Evolutionary conservation across 2,329 filamentous ascomycete genomes (phyloP).

Genomic region (Botrytis sinoallii): DNA sequence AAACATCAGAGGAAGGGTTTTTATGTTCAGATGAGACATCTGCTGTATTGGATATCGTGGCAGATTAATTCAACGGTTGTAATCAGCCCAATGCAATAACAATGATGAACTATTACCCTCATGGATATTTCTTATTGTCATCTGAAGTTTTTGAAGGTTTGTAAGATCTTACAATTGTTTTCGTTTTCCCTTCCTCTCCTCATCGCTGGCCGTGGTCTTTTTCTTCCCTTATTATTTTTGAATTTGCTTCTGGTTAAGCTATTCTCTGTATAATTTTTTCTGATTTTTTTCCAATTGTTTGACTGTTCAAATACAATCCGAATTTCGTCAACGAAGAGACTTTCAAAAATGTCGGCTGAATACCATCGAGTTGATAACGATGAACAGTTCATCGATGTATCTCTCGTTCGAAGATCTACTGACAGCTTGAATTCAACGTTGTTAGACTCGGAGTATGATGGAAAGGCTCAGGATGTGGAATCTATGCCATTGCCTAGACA

Average conservation of each 20-base stretch:
- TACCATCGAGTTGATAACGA: constrained; percentile 31
- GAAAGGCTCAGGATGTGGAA: background rate
- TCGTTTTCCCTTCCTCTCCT: background rate
- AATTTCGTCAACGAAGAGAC: background rate
- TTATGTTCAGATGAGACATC: background rate
- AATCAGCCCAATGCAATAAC: background rate
- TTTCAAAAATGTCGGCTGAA: constrained; percentile 29
- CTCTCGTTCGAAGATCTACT: constrained; percentile 26
- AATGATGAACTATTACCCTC: background rate
- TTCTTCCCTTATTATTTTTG: background rate
- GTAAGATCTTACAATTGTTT: background rate
- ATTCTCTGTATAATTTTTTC: background rate
- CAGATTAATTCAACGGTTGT: background rate
- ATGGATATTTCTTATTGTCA: background rate
- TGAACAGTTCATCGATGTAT: constrained; percentile 30
- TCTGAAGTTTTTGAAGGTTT: background rate
- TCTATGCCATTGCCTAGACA: background rate
- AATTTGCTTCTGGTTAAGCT: background rate
- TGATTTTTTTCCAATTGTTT: background rate
- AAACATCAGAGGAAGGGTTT: background rate
- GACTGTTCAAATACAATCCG: background rate
- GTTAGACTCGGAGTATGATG: constrained; percentile 32
- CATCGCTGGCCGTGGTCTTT: background rate
- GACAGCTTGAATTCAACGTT: constrained; percentile 26
- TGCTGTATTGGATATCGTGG: background rate